Evolutionary conservation across 139 green algal species (phyloP).

Genomic region (Nannochloris sp.): DNA sequence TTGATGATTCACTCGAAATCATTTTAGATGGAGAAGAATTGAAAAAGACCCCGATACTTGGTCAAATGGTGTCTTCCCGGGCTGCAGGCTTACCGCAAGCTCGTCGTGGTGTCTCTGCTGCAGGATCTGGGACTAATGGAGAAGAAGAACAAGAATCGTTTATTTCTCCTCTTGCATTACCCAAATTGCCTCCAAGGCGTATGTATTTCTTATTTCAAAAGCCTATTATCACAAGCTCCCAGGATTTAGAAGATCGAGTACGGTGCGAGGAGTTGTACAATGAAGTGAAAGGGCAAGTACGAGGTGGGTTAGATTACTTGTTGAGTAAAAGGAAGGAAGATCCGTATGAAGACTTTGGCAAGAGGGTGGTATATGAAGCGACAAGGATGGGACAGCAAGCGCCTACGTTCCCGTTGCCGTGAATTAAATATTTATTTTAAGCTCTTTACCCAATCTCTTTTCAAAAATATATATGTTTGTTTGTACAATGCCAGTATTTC

Average conservation of each 20-base stretch:
- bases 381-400: constrained; percentile 47
- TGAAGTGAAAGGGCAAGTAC: constrained; percentile 47
- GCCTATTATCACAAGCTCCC: constrained; percentile 49
- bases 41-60: constrained; percentile 44
- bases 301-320: constrained; percentile 64
- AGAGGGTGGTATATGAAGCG: constrained; percentile 68
- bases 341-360: constrained; percentile 69
- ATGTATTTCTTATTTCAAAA: constrained; percentile 89
- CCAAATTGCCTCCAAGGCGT: constrained; percentile 41
- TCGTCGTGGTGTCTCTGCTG: background rate
- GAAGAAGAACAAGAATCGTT: constrained; percentile 37
- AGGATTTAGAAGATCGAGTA: constrained; percentile 37
- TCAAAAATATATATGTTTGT: too few relatives aligned
- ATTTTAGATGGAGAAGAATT: constrained; percentile 53
- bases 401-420: constrained; percentile 63
- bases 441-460: too few relatives aligned
- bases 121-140: too few relatives aligned
- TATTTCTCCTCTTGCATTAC: constrained; percentile 48
- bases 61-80: constrained; percentile 34
- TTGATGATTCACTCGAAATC: constrained; percentile 62
- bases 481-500: too few relatives aligned
- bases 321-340: constrained; percentile 56
- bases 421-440: background rate
- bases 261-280: constrained; percentile 52
- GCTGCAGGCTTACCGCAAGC: constrained; percentile 15